phyloP scores from a whole-genome alignment of 2,329 filamentous ascomycete species.

The Fusarium siculi region DNA sequence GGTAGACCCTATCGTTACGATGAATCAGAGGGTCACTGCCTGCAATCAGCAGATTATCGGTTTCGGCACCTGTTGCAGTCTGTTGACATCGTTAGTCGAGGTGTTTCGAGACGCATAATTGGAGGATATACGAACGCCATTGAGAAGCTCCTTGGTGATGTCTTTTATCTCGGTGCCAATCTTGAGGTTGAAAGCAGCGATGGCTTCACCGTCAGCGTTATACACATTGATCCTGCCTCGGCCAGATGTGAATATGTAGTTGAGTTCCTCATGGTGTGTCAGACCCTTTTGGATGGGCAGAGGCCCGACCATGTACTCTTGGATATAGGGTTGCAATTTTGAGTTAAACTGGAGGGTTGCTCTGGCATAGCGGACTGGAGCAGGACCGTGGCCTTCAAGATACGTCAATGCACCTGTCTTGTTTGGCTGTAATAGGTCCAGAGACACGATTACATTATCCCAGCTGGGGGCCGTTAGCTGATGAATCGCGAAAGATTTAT shows the following conservation, averaged over 20 bases:
- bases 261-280: slow-evolving; percentile 51
- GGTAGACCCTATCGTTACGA: slow-evolving; percentile 53
- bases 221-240: slow-evolving; percentile 35
- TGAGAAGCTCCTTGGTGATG: slow-evolving; percentile 28
- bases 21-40: slow-evolving; percentile 48
- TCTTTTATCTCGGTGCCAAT: slow-evolving; percentile 16
- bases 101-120: fast-evolving
- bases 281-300: slow-evolving; percentile 45
- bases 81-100: not conserved
- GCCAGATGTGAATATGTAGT: slow-evolving; percentile 53
- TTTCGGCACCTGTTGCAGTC: slow-evolving; percentile 21
- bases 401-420: slow-evolving; percentile 60
- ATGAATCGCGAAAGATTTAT: fast-evolving
- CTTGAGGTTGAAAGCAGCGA: slow-evolving; percentile 18
- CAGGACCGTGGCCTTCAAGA: slow-evolving; percentile 51
- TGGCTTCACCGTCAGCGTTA: slow-evolving; percentile 34
- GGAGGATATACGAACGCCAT: not conserved
- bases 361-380: slow-evolving; percentile 56
- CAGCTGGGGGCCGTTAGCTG: not conserved
- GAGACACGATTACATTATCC: slow-evolving; percentile 32
- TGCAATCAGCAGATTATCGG: slow-evolving; percentile 24
- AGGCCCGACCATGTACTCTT: slow-evolving; percentile 59
- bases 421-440: slow-evolving; percentile 57
- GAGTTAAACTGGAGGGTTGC: slow-evolving; percentile 47
- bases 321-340: slow-evolving; percentile 42